phyloP scores from a whole-genome alignment of 2,329 filamentous ascomycete species.

The Pleoardoris graminearum region DNA sequence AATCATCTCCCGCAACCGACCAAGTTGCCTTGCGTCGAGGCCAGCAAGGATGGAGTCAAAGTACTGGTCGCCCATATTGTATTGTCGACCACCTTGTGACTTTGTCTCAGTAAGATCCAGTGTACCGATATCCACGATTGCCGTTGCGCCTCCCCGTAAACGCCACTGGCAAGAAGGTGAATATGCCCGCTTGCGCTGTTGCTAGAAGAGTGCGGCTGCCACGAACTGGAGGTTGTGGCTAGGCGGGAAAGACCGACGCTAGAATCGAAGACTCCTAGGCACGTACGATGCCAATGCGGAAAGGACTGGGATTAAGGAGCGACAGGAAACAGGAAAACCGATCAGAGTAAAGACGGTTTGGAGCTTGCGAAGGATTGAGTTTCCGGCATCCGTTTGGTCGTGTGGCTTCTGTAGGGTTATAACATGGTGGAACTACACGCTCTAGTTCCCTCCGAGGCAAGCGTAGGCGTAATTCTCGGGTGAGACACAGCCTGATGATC shows the following conservation, averaged over 20 bases:
- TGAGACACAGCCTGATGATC: slow-evolving; percentile 8
- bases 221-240: too few relatives aligned
- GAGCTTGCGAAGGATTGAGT: too few relatives aligned
- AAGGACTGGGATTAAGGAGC: slow-evolving; percentile 5
- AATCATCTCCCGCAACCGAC: background rate
- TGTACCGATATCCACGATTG: background rate
- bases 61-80: background rate
- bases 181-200: background rate
- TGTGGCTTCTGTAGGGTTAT: background rate
- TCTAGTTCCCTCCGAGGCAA: slow-evolving; percentile 9
- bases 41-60: background rate
- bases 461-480: slow-evolving; percentile 7
- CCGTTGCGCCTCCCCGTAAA: background rate
- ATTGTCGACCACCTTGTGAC: background rate
- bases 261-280: background rate
- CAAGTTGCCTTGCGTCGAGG: background rate
- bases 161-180: background rate
- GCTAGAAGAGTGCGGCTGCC: background rate
- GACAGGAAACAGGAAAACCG: background rate
- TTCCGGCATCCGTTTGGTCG: background rate
- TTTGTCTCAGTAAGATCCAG: background rate
- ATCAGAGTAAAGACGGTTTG: background rate
- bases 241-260: background rate
- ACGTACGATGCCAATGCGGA: background rate
- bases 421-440: background rate